Evolutionary conservation across 768 basidiomycete genomes (phyloP), one percentile per base, ranked within the genome.

Genomic region (Trametes gibbosa): DNA sequence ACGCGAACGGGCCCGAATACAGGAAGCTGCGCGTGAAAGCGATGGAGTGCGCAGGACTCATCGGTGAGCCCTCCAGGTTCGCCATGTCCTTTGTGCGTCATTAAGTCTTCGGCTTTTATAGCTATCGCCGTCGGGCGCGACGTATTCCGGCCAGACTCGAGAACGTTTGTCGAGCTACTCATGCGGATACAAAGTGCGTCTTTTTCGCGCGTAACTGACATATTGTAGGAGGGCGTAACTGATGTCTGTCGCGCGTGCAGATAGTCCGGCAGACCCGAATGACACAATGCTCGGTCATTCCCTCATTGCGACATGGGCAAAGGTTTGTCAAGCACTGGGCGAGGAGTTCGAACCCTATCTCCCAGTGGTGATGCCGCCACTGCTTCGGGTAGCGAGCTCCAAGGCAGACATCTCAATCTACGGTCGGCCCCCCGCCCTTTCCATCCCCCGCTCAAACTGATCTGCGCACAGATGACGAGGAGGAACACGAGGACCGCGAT

Each of bases 21-120:
- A 76, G 79, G 24, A 87, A 85, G 68, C 66, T 95, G 50, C 77
- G 89, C 23, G 81, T 85, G 40, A 92, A 94, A 68, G 90, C 91
- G 0, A 94, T 96, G 90, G 93, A 95, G 68, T 94, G 92, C 70
- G 92, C 90, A 0, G 90, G 90, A 8, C 75, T 93, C 21, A 88
- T 92, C 60, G 92, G 92, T 92, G 40, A 17, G 83, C 71, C 2
- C 2, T 48, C 35, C 53, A 14, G 1, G 13, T 5, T 1, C 12
- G 13, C 21, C 27, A 8, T 47, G 32, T 41, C 35, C 19, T 7
- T 45, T 48, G 27, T 51, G 7, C 32, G 23, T 3, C 24, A 24
- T 23, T 34, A n/a, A 35, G 23, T 46, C 40, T 29, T 27, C 29
- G 10, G 27, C 17, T 37, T 23, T 21, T 21, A 32, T 58, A 94